Evolutionary conservation across 805 yeast species (phyloP).

Genomic region (Nakazawaea pomicola): DNA sequence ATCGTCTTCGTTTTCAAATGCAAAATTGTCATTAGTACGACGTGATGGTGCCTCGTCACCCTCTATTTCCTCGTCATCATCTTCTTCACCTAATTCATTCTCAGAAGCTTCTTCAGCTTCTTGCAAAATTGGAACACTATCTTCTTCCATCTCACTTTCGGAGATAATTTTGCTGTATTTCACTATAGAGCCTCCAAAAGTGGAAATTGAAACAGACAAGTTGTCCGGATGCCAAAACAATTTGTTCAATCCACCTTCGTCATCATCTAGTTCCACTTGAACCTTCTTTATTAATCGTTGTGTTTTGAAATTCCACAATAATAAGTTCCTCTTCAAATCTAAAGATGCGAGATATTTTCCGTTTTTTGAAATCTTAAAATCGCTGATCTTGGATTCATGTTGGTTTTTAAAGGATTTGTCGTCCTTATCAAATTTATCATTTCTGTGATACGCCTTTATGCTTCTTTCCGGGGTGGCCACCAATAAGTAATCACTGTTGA

Average conservation of each 20-base stretch:
- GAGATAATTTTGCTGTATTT: slow-evolving; percentile 16
- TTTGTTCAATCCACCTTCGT: slow-evolving; percentile 14
- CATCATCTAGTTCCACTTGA: slow-evolving; percentile 27
- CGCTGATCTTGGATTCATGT: slow-evolving; percentile 33
- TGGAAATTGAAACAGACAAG: slow-evolving; percentile 33
- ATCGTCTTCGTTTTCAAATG: slow-evolving; percentile 40
- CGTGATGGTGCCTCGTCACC: slow-evolving; percentile 5
- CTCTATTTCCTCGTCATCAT: slow-evolving; percentile 18
- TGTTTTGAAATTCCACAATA: slow-evolving; percentile 49
- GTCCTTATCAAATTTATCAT: slow-evolving; percentile 22
- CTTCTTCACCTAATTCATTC: slow-evolving; percentile 13
- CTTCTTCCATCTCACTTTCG: slow-evolving; percentile 2
- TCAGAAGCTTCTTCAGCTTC: slow-evolving; percentile 14
- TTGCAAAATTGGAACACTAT: slow-evolving; percentile 12
- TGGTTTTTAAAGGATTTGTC: slow-evolving; percentile 14
- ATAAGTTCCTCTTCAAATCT: slow-evolving; percentile 43
- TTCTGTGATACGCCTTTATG: slow-evolving; percentile 40
- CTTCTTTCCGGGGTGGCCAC: slow-evolving; percentile 50
- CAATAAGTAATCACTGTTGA: slow-evolving; percentile 60
- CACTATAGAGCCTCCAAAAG: slow-evolving; percentile 35
- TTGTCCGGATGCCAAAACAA: slow-evolving; percentile 13
- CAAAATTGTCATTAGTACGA: background rate
- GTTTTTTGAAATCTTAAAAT: slow-evolving; percentile 56
- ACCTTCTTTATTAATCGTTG: slow-evolving; percentile 29
- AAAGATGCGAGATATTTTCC: slow-evolving; percentile 58